phyloP scores from a whole-genome alignment of 148 eudicot species.

The Salicornia ramosissima region DNA sequence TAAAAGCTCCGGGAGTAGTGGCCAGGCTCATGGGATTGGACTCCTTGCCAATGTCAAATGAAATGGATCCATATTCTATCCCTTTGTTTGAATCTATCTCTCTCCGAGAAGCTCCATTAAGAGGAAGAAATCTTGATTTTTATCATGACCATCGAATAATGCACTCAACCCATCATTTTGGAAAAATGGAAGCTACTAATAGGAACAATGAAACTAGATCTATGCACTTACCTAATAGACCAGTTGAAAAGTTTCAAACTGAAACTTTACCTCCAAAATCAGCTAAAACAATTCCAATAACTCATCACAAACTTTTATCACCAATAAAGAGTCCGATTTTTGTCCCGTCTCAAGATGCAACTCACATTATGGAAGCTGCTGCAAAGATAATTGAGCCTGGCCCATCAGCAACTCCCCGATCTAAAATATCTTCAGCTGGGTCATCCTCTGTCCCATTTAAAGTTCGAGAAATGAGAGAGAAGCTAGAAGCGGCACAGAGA shows the following conservation, averaged over 20 bases:
- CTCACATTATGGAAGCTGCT: slow-evolving; percentile 92
- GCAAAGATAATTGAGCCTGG: slow-evolving; percentile 71
- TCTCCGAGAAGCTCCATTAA: slow-evolving; percentile 43
- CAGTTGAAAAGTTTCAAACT: slow-evolving; percentile 77
- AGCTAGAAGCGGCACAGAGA: slow-evolving; percentile 49
- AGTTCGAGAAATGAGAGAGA: slow-evolving; percentile 65
- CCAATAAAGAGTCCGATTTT: slow-evolving; percentile 78
- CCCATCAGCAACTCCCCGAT: slow-evolving; percentile 40
- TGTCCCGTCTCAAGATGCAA: slow-evolving; percentile 59
- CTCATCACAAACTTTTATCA: slow-evolving; percentile 87
- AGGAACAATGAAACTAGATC: slow-evolving; percentile 35
- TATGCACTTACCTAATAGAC: slow-evolving; percentile 42
- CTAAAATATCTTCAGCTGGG: slow-evolving; percentile 47
- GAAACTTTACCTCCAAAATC: slow-evolving; percentile 84
- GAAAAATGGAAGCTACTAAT: slow-evolving; percentile 35
- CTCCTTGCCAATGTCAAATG: slow-evolving; percentile 61
- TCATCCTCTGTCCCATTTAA: slow-evolving; percentile 64
- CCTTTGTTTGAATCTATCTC: slow-evolving; percentile 65
- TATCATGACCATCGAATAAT: slow-evolving; percentile 35
- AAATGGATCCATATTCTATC: slow-evolving; percentile 46
- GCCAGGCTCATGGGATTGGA: slow-evolving; percentile 97
- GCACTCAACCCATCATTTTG: slow-evolving; percentile 34
- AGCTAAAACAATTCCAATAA: slow-evolving; percentile 78
- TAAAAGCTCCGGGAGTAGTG: slow-evolving; percentile 75
- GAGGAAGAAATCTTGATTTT: slow-evolving; percentile 41